Evolutionary conservation across 164 flowering plant species (phyloP).

Genomic region (Platanus orientalis): DNA sequence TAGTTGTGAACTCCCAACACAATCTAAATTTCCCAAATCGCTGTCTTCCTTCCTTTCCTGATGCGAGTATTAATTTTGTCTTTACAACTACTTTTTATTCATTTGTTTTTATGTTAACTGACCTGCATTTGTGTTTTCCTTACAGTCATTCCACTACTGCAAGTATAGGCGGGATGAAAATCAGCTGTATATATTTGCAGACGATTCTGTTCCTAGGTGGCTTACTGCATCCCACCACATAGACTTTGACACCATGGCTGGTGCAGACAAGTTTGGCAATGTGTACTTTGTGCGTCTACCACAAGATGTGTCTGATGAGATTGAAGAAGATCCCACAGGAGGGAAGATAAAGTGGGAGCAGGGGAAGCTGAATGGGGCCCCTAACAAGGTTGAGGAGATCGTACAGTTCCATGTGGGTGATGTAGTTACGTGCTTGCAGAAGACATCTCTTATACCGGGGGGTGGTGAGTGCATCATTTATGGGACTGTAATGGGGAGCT

Average conservation of each 20-base stretch:
- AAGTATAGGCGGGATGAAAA: conserved; percentile 97
- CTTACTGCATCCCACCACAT: conserved; percentile 89
- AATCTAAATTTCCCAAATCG: no score
- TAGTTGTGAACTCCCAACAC: no score
- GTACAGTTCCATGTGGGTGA: conserved; percentile 97
- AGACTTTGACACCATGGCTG: conserved; percentile 99
- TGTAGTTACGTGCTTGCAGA: conserved; percentile 85
- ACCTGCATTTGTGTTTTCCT: conserved; percentile 1
- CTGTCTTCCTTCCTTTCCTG: no score
- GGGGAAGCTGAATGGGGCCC: conserved; percentile 96
- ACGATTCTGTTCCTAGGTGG: conserved; percentile 95
- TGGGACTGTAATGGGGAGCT: conserved; percentile 98
- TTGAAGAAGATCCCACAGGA: conserved; percentile 99
- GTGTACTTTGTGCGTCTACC: conserved; percentile 85
- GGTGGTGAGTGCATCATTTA: conserved; percentile 91
- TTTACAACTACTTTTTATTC: neutral
- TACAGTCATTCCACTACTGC: conserved; percentile 98
- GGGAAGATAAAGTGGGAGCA: conserved; percentile 99
- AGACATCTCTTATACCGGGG: conserved; percentile 94
- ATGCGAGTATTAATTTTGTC: neutral
- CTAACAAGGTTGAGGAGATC: conserved; percentile 96
- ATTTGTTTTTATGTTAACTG: neutral
- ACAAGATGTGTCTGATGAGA: conserved; percentile 97
- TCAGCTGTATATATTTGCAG: conserved; percentile 97
- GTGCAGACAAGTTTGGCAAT: conserved; percentile 97